Evolutionary conservation across 441 rosid genomes (phyloP), one percentile per base, ranked within the genome.

Genomic region (Euphorbia celastroides): DNA sequence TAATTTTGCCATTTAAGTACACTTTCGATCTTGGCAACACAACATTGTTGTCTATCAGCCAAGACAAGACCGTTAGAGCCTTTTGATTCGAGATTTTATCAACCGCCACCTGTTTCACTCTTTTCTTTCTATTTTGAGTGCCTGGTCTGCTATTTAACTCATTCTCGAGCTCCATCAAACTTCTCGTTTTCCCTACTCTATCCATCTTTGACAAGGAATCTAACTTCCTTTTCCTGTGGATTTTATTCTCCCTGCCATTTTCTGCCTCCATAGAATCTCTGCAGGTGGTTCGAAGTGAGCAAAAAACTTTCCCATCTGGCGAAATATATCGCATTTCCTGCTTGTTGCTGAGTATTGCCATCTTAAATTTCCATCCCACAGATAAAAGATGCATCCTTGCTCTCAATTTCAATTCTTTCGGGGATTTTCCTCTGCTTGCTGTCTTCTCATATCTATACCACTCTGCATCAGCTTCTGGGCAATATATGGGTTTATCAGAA

Each of bases 21-120:
- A 89, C 85, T 72, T 81, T 85, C 26, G 74, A 85, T 82, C 87
- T 83, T 25, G 89, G 92, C 73, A 87, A 71, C 73, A 87, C 46
- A 27, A 77, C 72, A 70, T 83, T 71, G 60, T 83, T 83, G 51
- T 86, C 88, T 30, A 92, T 87, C 77, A 92, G 82, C 96, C 96
- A 90, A 28, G 90, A 86, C 59, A 92, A 69, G 51, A 88, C 48
- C 27, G 81, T 92, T 58, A 73, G 78, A 56, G 96, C 85, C 71
- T 70, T 79, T 30, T 66, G 80, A 64, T 75, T 74, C 19, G 73
- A 75, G 17, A 72, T 62, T 68, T 69, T 69, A 59, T 80, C 77
- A 71, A 62, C 69, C 26, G 60, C 71, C 51, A 70, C 67, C 70
- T 78, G 69, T 67, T 73, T 88, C 67, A 75, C 85, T 72, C 79